Evolutionary conservation across 2,329 filamentous ascomycete species (phyloP).

Genomic region (Phialemonium atrogriseum): DNA sequence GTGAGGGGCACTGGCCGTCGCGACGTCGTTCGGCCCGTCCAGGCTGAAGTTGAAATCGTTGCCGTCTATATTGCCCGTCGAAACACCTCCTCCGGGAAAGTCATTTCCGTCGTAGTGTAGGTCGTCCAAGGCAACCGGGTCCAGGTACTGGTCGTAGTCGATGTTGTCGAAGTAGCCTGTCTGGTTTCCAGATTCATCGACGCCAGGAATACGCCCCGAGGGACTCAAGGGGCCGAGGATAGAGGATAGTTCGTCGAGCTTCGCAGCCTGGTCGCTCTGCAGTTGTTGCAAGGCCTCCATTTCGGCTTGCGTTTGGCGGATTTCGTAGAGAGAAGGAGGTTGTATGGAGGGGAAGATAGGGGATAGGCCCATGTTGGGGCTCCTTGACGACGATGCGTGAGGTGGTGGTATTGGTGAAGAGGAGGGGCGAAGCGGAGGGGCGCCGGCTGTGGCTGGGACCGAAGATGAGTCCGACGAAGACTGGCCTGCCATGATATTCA

Average conservation of each 20-base stretch:
- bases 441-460: slow-evolving; percentile 6
- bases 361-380: slow-evolving; percentile 24
- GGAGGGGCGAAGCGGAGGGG: slow-evolving; percentile 10
- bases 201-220: slow-evolving; percentile 66
- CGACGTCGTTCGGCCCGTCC: slow-evolving; percentile 23
- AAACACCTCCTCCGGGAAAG: slow-evolving; percentile 2
- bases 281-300: slow-evolving; percentile 72
- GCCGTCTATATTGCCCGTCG: slow-evolving; percentile 8
- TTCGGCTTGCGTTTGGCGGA: slow-evolving; percentile 63
- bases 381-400: slow-evolving; percentile 12
- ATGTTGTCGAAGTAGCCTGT: slow-evolving; percentile 26
- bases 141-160: slow-evolving; percentile 43
- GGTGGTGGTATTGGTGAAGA: slow-evolving; percentile 6
- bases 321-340: slow-evolving; percentile 47
- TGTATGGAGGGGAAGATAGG: slow-evolving; percentile 39
- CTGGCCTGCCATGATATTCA: slow-evolving; percentile 50
- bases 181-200: slow-evolving; percentile 34
- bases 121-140: slow-evolving; percentile 29
- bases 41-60: slow-evolving; percentile 44
- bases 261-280: slow-evolving; percentile 69
- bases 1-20: slow-evolving; percentile 14
- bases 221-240: slow-evolving; percentile 74
- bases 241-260: slow-evolving; percentile 66
- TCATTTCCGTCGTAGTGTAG: slow-evolving; percentile 4
- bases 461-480: slow-evolving; percentile 13